These are phyloP conservation scores for Pyrenophora tritici-repentis DNA, from an alignment of 2,329 filamentous ascomycete species.

Conservation along the genomic window DNA sequence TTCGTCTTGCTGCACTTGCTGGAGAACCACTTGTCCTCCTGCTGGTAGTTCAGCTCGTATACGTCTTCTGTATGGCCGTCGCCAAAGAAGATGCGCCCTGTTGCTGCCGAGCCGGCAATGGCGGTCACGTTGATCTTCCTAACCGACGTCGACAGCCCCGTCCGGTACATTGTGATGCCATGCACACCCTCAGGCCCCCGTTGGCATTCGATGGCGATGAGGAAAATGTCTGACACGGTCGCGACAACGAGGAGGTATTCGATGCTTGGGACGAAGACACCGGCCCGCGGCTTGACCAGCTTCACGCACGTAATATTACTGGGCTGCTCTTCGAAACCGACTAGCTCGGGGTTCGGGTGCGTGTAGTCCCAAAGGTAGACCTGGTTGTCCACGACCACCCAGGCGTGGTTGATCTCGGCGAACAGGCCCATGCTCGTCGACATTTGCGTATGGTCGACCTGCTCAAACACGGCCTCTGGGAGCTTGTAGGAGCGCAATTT, in stretches of 20 bases:
- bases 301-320: conserved; percentile 91
- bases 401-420: conserved; percentile 91
- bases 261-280: conserved; percentile 86
- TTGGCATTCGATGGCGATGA: conserved; percentile 79
- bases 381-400: conserved; percentile 93
- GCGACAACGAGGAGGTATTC: conserved; percentile 88
- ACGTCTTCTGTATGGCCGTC: conserved; percentile 82
- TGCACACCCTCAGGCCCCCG: conserved; percentile 69
- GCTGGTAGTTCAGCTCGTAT: conserved; percentile 93
- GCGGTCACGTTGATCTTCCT: conserved; percentile 76
- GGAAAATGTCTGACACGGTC: conserved; percentile 79
- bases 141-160: conserved; percentile 79
- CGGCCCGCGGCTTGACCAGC: conserved; percentile 79
- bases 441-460: conserved; percentile 85
- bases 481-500: conserved; percentile 85
- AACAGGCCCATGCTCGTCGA: conserved; percentile 95
- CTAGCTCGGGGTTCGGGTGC: conserved; percentile 83
- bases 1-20: conserved; percentile 86
- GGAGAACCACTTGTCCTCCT: conserved; percentile 96
- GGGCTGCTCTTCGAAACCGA: conserved; percentile 87
- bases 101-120: conserved; percentile 76
- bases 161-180: conserved; percentile 81
- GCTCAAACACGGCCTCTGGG: conserved; percentile 88
- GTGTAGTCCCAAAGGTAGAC: conserved; percentile 99
- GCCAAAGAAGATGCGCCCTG: conserved; percentile 91